These are phyloP conservation scores for Spirogloea muscicola DNA, from an alignment of 139 green algal species.

Conservation along the genomic window DNA sequence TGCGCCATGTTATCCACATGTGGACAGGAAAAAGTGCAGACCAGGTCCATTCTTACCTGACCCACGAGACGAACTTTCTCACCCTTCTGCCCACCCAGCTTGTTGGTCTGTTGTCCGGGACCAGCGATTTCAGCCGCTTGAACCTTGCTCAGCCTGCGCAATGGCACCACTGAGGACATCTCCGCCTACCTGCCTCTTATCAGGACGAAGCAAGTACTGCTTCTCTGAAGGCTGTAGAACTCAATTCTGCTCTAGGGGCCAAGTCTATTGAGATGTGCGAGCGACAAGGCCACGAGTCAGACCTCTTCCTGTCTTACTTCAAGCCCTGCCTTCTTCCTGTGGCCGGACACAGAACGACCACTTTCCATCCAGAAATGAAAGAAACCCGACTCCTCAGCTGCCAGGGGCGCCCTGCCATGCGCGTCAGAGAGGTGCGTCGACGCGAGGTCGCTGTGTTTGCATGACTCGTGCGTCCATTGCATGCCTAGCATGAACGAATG, in stretches of 20 bases:
- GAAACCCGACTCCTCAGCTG: conserved; percentile 3
- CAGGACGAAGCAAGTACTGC: conserved; percentile 34
- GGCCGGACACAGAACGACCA: too few species aligned
- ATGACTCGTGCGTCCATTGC: neutral
- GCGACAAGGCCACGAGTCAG: conserved; percentile 44
- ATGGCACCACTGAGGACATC: conserved; percentile 4
- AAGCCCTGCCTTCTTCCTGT: conserved; percentile 21
- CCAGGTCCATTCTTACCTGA: neutral
- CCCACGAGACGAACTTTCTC: neutral
- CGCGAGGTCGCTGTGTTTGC: neutral
- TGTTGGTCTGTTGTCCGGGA: neutral
- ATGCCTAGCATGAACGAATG: too few species aligned
- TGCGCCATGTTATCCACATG: neutral
- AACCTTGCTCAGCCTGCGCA: neutral
- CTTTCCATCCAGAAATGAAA: neutral
- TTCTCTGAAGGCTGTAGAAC: conserved; percentile 41
- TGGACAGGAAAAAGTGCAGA: neutral
- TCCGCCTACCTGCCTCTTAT: neutral
- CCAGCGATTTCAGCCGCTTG: neutral
- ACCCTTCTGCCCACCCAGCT: neutral
- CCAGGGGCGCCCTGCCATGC: conserved; percentile 27
- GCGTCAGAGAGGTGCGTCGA: conserved; percentile 10
- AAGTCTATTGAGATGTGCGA: conserved; percentile 35
- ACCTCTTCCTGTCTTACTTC: conserved; percentile 46
- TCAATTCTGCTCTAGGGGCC: conserved; percentile 29